phyloP scores from a whole-genome alignment of 2,329 filamentous ascomycete species.

The Talaromyces pinophilus region DNA sequence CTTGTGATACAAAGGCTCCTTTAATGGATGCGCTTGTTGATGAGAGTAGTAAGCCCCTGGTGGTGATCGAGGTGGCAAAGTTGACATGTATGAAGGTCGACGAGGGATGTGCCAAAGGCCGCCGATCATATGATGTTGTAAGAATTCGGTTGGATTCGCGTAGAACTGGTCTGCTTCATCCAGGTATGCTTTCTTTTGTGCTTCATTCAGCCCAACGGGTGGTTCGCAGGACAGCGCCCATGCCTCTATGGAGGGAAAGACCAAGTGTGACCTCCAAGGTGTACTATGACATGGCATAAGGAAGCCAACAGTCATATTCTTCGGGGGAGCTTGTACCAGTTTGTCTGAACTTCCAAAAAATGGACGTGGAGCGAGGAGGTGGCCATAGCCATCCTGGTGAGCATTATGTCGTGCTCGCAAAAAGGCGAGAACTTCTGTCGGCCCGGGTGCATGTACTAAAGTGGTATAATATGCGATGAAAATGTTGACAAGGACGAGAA shows the following conservation, averaged over 20 bases:
- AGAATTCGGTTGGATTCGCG: constrained; percentile 60
- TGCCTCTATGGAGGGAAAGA: constrained; percentile 71
- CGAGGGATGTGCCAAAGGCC: constrained; percentile 38
- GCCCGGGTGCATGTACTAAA: constrained; percentile 76
- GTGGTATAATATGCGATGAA: constrained; percentile 72
- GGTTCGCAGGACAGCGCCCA: constrained; percentile 91
- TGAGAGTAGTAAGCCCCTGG: constrained; percentile 16
- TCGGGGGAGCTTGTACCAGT: constrained; percentile 27
- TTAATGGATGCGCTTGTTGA: constrained; percentile 2
- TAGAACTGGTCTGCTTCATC: constrained; percentile 96
- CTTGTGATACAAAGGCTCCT: constrained; percentile 30
- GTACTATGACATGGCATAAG: constrained; percentile 96
- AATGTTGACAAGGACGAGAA: constrained; percentile 66
- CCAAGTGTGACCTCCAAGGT: constrained; percentile 86
- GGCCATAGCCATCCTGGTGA: constrained; percentile 48
- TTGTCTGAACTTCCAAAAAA: constrained; percentile 16
- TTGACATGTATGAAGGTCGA: constrained; percentile 35
- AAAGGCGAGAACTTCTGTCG: constrained; percentile 71
- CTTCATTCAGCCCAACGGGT: constrained; percentile 65
- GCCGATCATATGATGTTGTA: constrained; percentile 55
- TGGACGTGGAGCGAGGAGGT: constrained; percentile 26
- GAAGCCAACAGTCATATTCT: constrained; percentile 65
- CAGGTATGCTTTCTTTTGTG: constrained; percentile 67
- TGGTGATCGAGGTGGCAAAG: constrained; percentile 2
- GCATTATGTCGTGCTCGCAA: constrained; percentile 73